These are phyloP conservation scores for Rhizomucor miehei DNA, from an alignment of 371 early-diverging fungal species.

Conservation along the genomic window DNA sequence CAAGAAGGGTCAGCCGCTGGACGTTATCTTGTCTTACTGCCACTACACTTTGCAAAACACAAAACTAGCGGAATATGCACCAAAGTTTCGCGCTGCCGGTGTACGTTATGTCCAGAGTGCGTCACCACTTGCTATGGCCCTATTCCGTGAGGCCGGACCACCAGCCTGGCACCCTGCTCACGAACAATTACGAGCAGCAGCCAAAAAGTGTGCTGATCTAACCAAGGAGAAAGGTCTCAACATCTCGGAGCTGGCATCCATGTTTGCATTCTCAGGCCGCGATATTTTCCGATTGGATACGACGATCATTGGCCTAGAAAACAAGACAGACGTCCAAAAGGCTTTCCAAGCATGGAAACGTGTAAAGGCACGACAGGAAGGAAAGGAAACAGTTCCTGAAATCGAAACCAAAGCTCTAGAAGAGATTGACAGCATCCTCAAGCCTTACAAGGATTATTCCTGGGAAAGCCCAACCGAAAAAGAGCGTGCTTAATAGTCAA, in stretches of 20 bases:
- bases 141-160: slow-evolving; percentile 56
- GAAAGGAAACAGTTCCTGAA: slow-evolving; percentile 14
- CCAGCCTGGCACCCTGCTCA: slow-evolving; percentile 83
- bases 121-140: slow-evolving; percentile 78
- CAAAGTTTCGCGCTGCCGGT: slow-evolving; percentile 55
- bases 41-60: slow-evolving; percentile 76
- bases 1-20: slow-evolving; percentile 60
- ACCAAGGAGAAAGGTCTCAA: slow-evolving; percentile 35
- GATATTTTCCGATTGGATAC: slow-evolving; percentile 45
- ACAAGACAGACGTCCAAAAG: slow-evolving; percentile 58
- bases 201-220: slow-evolving; percentile 41
- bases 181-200: slow-evolving; percentile 50
- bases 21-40: slow-evolving; percentile 71
- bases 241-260: slow-evolving; percentile 63
- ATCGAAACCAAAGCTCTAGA: slow-evolving; percentile 21
- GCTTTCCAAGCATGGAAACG: slow-evolving; percentile 51
- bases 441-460: slow-evolving; percentile 36
- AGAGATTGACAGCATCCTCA: slow-evolving; percentile 22
- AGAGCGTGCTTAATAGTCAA: slow-evolving; percentile 22
- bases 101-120: slow-evolving; percentile 66
- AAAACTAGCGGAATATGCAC: slow-evolving; percentile 51
- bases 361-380: slow-evolving; percentile 30
- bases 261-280: slow-evolving; percentile 58
- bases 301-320: slow-evolving; percentile 68
- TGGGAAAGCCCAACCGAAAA: slow-evolving; percentile 47